phyloP scores from a whole-genome alignment of 805 yeast genomes.

The Yarrowia sp. region DNA sequence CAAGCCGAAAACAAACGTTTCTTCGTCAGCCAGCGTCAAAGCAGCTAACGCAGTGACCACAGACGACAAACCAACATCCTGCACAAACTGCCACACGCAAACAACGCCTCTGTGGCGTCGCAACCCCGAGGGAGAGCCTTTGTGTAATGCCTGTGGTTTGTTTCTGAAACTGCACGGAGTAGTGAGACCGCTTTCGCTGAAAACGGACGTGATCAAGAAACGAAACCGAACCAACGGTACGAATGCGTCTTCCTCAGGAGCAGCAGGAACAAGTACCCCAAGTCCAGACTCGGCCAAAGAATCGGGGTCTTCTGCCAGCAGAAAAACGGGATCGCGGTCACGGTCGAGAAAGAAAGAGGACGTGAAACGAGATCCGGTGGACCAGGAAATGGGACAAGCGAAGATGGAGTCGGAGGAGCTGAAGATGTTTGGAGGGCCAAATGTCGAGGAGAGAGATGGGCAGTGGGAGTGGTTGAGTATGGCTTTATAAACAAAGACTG shows the following conservation, averaged over 20 bases:
- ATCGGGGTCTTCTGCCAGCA: background rate
- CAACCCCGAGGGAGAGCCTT: conserved; percentile 84
- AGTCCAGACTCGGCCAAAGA: conserved; percentile 2
- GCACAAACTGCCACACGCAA: conserved; percentile 85
- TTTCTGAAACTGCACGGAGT: conserved; percentile 93
- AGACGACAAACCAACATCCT: conserved; percentile 39
- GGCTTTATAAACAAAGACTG: conserved; percentile 30
- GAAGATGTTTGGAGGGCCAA: background rate
- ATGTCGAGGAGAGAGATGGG: conserved; percentile 25
- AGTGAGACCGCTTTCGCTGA: conserved; percentile 83
- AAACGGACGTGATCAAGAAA: conserved; percentile 89
- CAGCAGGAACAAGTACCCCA: background rate
- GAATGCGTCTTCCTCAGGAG: background rate
- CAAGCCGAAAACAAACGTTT: background rate
- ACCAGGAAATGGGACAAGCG: too few relatives aligned
- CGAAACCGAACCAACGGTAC: conserved; percentile 57
- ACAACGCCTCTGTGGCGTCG: conserved; percentile 96
- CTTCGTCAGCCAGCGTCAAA: background rate
- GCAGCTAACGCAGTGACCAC: background rate
- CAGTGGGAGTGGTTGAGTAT: conserved; percentile 39
- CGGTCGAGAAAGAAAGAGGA: conserved; percentile 9
- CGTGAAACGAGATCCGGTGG: background rate
- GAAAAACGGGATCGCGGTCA: background rate
- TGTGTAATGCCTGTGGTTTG: conserved; percentile 95
- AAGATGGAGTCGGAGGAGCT: background rate